Conservation (phyloP, 2,329 filamentous ascomycete genomes). For the Diplodia corticola region DNA sequence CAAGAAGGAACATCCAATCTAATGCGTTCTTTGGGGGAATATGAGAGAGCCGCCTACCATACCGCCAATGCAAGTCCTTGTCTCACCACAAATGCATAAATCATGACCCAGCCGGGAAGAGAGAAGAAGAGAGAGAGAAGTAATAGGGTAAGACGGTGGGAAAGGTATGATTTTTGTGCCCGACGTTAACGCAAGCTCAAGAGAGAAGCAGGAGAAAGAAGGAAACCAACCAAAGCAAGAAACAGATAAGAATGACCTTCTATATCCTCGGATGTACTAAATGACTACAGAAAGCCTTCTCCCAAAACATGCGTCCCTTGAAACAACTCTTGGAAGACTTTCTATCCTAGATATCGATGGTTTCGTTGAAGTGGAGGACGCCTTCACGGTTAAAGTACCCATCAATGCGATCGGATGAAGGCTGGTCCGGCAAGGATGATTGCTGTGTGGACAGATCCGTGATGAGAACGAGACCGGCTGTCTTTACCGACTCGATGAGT, state of each 20-base stretch:
- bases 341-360: constrained; percentile 57
- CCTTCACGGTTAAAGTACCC: constrained; percentile 83
- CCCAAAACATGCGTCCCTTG: neutral
- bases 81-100: neutral
- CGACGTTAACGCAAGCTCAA: neutral
- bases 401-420: constrained; percentile 77
- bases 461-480: constrained; percentile 87
- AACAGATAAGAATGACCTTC: neutral
- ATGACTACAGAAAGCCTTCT: neutral
- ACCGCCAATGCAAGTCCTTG: neutral
- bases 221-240: neutral
- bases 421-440: constrained; percentile 55
- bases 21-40: neutral
- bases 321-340: neutral
- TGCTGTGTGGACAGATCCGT: constrained; percentile 73
- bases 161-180: neutral
- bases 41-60: neutral
- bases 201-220: too few species aligned
- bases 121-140: neutral
- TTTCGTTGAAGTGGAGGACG: constrained; percentile 89
- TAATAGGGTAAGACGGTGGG: neutral
- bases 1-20: neutral
- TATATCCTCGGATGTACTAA: neutral
- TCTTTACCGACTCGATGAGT: constrained; percentile 89
- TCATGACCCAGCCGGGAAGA: neutral